phyloP scores from a whole-genome alignment of 2,329 filamentous ascomycete species.

The Decorospora gaudefroyi region DNA sequence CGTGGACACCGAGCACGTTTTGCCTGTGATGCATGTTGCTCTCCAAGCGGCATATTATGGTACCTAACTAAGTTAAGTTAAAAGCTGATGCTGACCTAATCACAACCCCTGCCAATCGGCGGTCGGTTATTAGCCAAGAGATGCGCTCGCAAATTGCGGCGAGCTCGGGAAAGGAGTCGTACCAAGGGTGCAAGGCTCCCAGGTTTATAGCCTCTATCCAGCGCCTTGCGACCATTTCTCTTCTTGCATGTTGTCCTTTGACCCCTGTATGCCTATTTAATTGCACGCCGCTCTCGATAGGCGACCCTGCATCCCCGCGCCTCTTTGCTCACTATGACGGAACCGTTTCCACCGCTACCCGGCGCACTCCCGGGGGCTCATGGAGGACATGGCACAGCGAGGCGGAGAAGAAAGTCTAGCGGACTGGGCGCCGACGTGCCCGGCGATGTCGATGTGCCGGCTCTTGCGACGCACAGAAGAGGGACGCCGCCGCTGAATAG shows the following conservation, averaged over 20 bases:
- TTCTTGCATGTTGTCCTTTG: no score
- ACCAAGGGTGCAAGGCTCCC: no score
- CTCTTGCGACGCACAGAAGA: constrained; percentile 53
- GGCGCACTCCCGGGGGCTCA: constrained; percentile 21
- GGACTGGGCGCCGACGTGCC: constrained; percentile 58
- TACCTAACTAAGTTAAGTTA: neutral
- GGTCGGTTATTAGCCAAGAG: no score
- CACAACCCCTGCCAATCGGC: neutral
- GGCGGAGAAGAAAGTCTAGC: constrained; percentile 52
- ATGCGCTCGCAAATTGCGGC: constrained; percentile 1
- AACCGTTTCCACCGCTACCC: constrained; percentile 43
- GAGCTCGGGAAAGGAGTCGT: constrained; percentile 12
- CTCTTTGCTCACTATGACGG: constrained; percentile 24
- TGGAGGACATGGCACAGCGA: constrained; percentile 19
- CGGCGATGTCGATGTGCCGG: constrained; percentile 57
- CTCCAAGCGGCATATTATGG: neutral
- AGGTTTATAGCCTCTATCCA: no score
- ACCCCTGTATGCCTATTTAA: no score
- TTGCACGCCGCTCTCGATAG: neutral
- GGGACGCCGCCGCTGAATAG: constrained; percentile 27
- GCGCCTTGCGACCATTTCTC: no score
- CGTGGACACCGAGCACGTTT: no score
- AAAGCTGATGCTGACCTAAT: constrained; percentile 9
- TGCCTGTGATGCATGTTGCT: neutral
- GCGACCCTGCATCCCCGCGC: neutral